Percentiles rank a stretch among this genome's conserved stretches.
Evolutionary conservation across 306 rosid species (phyloP).

Genomic region (Malus sylvestris): DNA sequence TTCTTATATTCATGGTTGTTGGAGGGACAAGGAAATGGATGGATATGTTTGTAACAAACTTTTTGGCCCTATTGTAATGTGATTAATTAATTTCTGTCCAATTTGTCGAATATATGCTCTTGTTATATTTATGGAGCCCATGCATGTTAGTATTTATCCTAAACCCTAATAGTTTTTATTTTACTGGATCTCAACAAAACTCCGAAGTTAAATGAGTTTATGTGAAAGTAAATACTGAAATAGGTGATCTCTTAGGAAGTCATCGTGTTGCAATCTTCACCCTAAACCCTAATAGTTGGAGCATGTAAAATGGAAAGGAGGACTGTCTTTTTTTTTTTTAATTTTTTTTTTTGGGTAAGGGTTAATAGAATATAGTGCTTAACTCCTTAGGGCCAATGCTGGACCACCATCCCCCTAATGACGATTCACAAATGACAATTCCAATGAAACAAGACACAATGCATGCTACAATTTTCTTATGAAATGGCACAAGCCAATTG

Average conservation of each 20-base stretch:
- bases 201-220: too few relatives aligned
- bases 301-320: background rate
- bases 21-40: background rate
- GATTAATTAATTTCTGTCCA: background rate
- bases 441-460: background rate
- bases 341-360: background rate
- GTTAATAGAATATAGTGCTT: background rate
- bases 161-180: too few relatives aligned
- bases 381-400: too few relatives aligned
- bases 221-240: fast-evolving
- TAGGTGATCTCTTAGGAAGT: too few relatives aligned
- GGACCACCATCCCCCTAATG: too few relatives aligned
- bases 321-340: background rate
- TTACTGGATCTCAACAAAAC: too few relatives aligned
- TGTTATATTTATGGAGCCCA: background rate
- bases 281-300: too few relatives aligned
- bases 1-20: background rate
- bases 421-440: background rate
- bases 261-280: too few relatives aligned
- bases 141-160: background rate
- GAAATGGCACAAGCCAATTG: background rate
- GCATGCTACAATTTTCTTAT: background rate
- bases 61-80: background rate
- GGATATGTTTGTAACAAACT: background rate
- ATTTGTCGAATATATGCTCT: too few relatives aligned